Conservation (phyloP, 306 rosid genomes). For the Gynostemma pentaphyllum region DNA sequence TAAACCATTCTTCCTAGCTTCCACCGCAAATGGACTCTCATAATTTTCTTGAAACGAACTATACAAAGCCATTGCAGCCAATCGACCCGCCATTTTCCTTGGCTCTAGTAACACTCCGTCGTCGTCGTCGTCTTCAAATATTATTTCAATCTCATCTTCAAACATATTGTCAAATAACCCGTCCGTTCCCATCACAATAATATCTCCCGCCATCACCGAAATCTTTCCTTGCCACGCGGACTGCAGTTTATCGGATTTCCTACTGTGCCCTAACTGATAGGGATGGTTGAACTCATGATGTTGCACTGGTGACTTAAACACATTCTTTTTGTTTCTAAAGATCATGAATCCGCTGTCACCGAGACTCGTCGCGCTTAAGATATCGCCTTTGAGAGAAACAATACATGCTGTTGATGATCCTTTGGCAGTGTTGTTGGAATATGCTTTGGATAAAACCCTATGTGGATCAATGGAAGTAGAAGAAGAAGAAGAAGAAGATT, state of each 20-base stretch:
- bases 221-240: background rate
- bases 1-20: background rate
- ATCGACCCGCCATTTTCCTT: background rate
- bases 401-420: constrained; percentile 24
- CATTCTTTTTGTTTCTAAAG: constrained; percentile 3
- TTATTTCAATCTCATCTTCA: background rate
- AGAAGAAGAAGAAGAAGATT: too few species aligned
- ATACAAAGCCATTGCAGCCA: background rate
- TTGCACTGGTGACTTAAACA: background rate
- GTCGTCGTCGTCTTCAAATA: background rate
- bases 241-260: background rate
- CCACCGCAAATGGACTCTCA: background rate
- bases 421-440: background rate
- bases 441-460: background rate
- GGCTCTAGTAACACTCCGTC: too few species aligned
- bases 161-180: background rate
- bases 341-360: constrained; percentile 22
- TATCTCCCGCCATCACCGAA: background rate
- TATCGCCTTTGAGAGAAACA: background rate
- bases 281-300: constrained; percentile 1
- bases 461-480: background rate
- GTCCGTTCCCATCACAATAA: background rate
- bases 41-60: background rate
- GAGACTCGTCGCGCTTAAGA: background rate
- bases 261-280: constrained; percentile 4